Evolutionary conservation across 352 stramenopile genomes (phyloP).

Genomic region (Elongisporangium senticosum): DNA sequence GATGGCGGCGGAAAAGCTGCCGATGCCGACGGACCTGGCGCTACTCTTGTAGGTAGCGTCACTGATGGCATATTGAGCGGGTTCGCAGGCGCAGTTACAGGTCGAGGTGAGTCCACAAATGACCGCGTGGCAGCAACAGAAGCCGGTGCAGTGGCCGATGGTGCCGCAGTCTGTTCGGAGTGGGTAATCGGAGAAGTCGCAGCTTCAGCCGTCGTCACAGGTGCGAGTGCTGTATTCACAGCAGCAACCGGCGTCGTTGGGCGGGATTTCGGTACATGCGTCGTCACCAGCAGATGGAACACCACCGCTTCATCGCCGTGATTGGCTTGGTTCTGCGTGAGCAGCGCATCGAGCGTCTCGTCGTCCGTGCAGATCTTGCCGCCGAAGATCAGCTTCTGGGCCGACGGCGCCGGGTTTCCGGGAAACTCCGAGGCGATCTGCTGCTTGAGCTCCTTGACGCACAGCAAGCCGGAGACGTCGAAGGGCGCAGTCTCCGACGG

Average conservation of each 20-base stretch:
- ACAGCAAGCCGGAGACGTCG: constrained; percentile 19
- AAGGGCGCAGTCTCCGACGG: constrained; percentile 48
- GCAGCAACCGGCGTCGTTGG: constrained; percentile 12
- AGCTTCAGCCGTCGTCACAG: background rate
- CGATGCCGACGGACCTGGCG: constrained; percentile 10
- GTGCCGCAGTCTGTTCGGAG: constrained; percentile 3
- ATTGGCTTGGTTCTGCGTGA: constrained; percentile 34
- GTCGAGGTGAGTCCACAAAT: background rate
- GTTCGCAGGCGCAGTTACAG: background rate
- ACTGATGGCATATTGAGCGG: constrained; percentile 3
- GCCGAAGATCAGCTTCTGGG: constrained; percentile 84
- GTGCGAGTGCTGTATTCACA: background rate
- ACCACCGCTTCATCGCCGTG: constrained; percentile 41
- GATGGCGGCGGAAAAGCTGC: constrained; percentile 3
- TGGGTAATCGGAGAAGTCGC: constrained; percentile 9
- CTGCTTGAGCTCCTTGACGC: constrained; percentile 58
- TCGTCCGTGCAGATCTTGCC: constrained; percentile 80
- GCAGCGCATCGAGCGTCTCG: constrained; percentile 36
- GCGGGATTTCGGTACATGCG: constrained; percentile 11
- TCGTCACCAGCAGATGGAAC: constrained; percentile 70
- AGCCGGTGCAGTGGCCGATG: background rate
- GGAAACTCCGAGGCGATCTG: constrained; percentile 46
- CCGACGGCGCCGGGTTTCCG: constrained; percentile 25
- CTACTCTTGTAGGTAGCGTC: constrained; percentile 10
- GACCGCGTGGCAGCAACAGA: background rate